Evolutionary conservation across 352 stramenopile genomes (phyloP), one percentile per base, ranked within the genome.

Genomic region (Pythium guiyangense): DNA sequence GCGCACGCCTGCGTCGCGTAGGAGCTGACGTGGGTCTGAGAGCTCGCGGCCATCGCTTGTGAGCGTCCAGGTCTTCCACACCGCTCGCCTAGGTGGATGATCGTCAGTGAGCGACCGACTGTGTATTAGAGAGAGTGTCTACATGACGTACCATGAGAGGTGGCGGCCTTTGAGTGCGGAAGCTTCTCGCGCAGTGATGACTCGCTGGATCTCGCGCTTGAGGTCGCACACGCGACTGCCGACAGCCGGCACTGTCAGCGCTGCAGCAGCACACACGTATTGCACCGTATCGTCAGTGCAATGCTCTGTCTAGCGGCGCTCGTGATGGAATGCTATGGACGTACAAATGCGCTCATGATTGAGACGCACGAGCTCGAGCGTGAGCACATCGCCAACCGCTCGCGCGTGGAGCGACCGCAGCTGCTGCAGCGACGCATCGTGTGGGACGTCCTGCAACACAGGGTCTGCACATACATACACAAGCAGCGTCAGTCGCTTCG

Each of bases 51-150:
- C 46, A 9, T 61, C 42, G 49, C 46, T 58, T n/a, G 26, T 8
- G 22, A 71, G 52, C 29, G 34, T 44, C 60, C 55, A 71, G 12
- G 45, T 49, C 52, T 47, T 68, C 64, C 64, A 71, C 27, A 68
- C 51, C n/a, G 29, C 17, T 49, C 54, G 53, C 64, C 62, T 67
- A 27, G 27, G 6, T 10, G 25, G 11, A 47, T 20, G 18, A n/a
- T 25, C 2, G 20, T 10, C 8, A 9, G 10, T 59, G 22, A 50
- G 29, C 12, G 26, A 9, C 18, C 22, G 47, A 17, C 48, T 20
- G 47, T 18, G 15, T 8, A 34, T 27, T 3, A 8, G n/a, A 26
- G 6, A 6, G 0, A 22, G 6, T 6, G 5, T 14, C 25, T 42
- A 22, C 18, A 8, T 5, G 18, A 26, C n/a, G 11, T 37, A 67